Conservation (phyloP, 805 yeast species). For the Suhomyces faveliae region DNA sequence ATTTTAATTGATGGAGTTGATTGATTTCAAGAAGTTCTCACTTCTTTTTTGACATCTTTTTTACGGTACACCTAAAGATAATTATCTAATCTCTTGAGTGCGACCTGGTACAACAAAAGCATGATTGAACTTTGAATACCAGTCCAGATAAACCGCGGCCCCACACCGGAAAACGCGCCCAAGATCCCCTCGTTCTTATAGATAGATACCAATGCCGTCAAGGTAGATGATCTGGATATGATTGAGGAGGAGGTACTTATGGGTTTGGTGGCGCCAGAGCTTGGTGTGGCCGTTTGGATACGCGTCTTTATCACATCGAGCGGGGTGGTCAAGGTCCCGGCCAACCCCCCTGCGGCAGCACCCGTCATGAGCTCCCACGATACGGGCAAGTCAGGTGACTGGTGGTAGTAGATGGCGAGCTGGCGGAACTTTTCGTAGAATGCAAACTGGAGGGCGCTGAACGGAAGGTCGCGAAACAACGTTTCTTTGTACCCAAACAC, state of each 20-base stretch:
- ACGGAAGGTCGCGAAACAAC: slow-evolving; percentile 86
- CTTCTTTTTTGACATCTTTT: too few species aligned
- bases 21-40: too few species aligned
- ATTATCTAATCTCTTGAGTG: slow-evolving; percentile 55
- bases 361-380: slow-evolving; percentile 77
- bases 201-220: slow-evolving; percentile 39
- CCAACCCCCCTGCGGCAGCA: slow-evolving; percentile 93
- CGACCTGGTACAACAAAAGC: slow-evolving; percentile 81
- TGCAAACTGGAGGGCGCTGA: slow-evolving; percentile 93
- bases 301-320: slow-evolving; percentile 90
- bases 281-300: slow-evolving; percentile 70
- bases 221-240: slow-evolving; percentile 16
- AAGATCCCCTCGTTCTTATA: slow-evolving; percentile 70
- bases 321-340: slow-evolving; percentile 88
- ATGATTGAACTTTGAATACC: slow-evolving; percentile 91
- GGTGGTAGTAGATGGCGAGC: slow-evolving; percentile 47
- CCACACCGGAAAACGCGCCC: slow-evolving; percentile 91
- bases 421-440: slow-evolving; percentile 84
- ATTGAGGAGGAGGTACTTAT: not conserved
- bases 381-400: slow-evolving; percentile 47
- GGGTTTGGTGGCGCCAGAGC: too few species aligned
- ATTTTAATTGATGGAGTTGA: too few species aligned
- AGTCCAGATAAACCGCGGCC: slow-evolving; percentile 96
- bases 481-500: slow-evolving; percentile 95
- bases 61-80: too few species aligned